Conservation (phyloP, 176 grass and related monocot genomes). For the Aegilops umbellulata region DNA sequence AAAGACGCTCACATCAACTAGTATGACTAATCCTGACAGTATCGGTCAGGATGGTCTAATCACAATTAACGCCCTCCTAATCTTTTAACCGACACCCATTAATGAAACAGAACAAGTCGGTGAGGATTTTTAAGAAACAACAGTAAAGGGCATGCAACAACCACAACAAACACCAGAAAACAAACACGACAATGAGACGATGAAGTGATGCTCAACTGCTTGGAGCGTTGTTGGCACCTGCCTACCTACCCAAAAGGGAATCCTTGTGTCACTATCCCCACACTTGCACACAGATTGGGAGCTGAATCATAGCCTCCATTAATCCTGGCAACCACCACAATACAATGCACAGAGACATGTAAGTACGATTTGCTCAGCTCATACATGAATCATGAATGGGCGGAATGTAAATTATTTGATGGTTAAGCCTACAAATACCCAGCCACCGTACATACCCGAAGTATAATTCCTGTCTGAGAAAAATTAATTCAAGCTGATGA, state of each 20-base stretch:
- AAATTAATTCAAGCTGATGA: not conserved
- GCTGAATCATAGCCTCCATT: not conserved
- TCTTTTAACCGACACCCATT: not conserved
- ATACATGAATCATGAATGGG: too few relatives aligned
- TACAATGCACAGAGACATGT: not conserved
- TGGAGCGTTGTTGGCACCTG: conserved; percentile 16
- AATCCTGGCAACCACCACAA: conserved; percentile 15
- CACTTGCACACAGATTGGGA: not conserved
- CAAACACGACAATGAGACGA: conserved; percentile 26
- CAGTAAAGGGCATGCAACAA: not conserved
- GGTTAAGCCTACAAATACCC: not conserved
- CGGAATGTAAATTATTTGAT: not conserved
- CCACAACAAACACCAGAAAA: conserved; percentile 31
- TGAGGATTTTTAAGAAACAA: not conserved
- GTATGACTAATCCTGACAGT: too few relatives aligned
- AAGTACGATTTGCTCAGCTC: not conserved
- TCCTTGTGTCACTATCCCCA: conserved; percentile 15
- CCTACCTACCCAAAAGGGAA: conserved; percentile 13
- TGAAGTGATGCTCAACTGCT: conserved; percentile 17
- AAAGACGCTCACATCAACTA: not conserved
- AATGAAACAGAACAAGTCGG: too few relatives aligned
- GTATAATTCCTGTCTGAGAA: not conserved
- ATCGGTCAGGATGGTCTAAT: not conserved
- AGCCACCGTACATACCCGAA: not conserved
- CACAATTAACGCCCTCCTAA: not conserved